Evolutionary conservation across 129 eudicot genomes (phyloP).

Genomic region (Flaveria brownii): DNA sequence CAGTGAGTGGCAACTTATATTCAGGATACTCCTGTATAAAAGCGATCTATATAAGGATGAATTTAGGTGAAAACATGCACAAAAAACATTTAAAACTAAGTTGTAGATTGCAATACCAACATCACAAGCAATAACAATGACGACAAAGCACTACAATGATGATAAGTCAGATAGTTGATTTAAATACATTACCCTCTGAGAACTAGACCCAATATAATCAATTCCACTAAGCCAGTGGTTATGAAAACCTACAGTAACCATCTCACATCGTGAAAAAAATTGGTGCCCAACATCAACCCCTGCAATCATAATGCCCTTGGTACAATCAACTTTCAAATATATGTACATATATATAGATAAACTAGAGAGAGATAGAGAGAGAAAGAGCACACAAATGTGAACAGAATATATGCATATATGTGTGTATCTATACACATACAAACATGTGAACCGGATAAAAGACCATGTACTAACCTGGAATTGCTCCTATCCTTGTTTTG

Average conservation of each 20-base stretch:
- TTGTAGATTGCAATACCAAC: background rate
- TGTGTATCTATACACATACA: background rate
- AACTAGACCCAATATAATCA: constrained; percentile 53
- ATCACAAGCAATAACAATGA: constrained; percentile 9
- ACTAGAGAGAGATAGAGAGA: no score
- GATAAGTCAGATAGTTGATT: background rate
- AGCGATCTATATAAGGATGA: background rate
- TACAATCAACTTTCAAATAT: background rate
- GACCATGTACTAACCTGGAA: constrained; percentile 66
- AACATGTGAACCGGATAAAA: background rate
- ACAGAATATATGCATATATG: background rate
- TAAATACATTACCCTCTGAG: constrained; percentile 29
- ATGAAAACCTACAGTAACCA: constrained; percentile 90
- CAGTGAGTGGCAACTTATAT: constrained; percentile 60
- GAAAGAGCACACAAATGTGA: background rate
- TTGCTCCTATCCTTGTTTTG: constrained; percentile 51
- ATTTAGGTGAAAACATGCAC: background rate
- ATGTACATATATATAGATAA: background rate
- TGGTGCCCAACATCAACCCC: constrained; percentile 98
- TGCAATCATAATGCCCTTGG: constrained; percentile 27
- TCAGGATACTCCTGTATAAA: constrained; percentile 45
- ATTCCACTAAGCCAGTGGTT: constrained; percentile 92
- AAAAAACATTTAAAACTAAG: constrained; percentile 8
- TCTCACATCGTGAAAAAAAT: constrained; percentile 90
- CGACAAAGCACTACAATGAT: constrained; percentile 10